phyloP scores from a whole-genome alignment of 805 yeast species.

The Kregervanrija fluxuum region DNA sequence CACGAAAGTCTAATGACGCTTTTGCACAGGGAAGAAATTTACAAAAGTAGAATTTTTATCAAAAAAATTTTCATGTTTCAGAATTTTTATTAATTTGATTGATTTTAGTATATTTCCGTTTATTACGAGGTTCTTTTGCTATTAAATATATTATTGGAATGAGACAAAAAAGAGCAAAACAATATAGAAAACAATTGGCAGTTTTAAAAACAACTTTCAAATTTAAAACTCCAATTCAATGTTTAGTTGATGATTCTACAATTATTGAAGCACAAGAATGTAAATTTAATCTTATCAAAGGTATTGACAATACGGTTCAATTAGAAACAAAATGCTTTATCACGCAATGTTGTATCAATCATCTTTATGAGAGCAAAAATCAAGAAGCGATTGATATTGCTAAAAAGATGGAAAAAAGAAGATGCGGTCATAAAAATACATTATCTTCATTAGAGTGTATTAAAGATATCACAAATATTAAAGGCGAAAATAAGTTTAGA shows the following conservation, averaged over 20 bases:
- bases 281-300: conserved; percentile 74
- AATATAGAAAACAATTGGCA: conserved; percentile 88
- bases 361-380: conserved; percentile 62
- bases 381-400: conserved; percentile 77
- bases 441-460: conserved; percentile 70
- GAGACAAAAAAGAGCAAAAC: conserved; percentile 96
- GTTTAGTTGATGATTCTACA: conserved; percentile 75
- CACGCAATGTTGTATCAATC: conserved; percentile 92
- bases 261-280: conserved; percentile 58
- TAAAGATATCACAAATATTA: conserved; percentile 55
- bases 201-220: conserved; percentile 80
- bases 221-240: conserved; percentile 91
- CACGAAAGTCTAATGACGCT: neutral
- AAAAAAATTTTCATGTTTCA: neutral
- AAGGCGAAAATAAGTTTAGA: conserved; percentile 82
- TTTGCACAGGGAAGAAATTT: neutral
- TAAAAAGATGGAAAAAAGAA: conserved; percentile 80
- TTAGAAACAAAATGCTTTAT: conserved; percentile 84
- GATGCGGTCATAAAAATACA: conserved; percentile 67
- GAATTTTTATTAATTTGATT: too few relatives aligned
- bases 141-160: conserved; percentile 29
- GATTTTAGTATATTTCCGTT: too few relatives aligned
- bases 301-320: conserved; percentile 74
- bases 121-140: too few relatives aligned
- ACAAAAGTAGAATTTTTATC: neutral